phyloP scores from a whole-genome alignment of 148 eudicot genomes.

The Fagopyrum homotropicum region DNA sequence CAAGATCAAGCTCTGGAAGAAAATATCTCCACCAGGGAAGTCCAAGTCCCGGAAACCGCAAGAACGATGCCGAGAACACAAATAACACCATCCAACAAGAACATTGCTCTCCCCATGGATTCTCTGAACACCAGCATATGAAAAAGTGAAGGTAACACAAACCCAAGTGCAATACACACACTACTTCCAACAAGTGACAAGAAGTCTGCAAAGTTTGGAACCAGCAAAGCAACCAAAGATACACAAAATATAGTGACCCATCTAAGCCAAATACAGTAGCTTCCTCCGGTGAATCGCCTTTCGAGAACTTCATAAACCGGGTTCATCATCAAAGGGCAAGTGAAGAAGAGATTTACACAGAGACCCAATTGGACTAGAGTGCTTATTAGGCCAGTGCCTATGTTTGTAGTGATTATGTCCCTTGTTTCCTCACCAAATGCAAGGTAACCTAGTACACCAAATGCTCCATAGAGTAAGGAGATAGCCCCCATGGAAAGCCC shows the following conservation, averaged over 20 bases:
- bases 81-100: conserved; percentile 32
- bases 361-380: conserved; percentile 56
- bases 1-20: conserved; percentile 31
- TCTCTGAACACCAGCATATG: conserved; percentile 54
- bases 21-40: conserved; percentile 49
- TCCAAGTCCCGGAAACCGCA: conserved; percentile 64
- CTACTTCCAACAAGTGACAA: conserved; percentile 85
- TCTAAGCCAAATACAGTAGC: conserved; percentile 60
- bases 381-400: conserved; percentile 57
- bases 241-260: conserved; percentile 54
- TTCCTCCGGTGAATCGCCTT: conserved; percentile 51
- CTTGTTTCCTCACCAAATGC: conserved; percentile 64
- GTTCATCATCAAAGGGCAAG: conserved; percentile 83
- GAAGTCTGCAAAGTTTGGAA: conserved; percentile 85
- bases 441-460: conserved; percentile 66
- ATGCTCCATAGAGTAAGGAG: conserved; percentile 46
- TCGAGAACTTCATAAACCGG: conserved; percentile 84
- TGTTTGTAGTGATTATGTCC: conserved; percentile 67
- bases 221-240: conserved; percentile 52
- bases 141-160: conserved; percentile 78
- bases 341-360: conserved; percentile 58
- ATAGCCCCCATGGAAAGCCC: conserved; percentile 51
- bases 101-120: conserved; percentile 38
- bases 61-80: conserved; percentile 48
- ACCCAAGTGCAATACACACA: conserved; percentile 62